phyloP scores from a whole-genome alignment of 2,329 filamentous ascomycete genomes.

The Talaromyces rugulosus region DNA sequence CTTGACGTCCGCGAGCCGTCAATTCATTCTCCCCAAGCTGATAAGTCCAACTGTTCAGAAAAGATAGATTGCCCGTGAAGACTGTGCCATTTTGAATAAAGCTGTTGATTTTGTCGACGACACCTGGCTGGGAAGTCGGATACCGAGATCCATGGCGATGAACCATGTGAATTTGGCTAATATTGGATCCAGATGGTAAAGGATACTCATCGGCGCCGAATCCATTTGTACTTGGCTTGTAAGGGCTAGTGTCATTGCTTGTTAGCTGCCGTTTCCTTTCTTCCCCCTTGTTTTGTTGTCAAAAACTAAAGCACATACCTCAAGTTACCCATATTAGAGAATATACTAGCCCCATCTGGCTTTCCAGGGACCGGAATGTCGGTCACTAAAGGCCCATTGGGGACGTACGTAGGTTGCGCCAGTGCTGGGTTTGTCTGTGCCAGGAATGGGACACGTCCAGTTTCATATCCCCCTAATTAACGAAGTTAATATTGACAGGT shows the following conservation, averaged over 20 bases:
- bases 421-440: constrained; percentile 66
- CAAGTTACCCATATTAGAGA: constrained; percentile 65
- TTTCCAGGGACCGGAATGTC: constrained; percentile 62
- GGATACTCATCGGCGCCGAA: constrained; percentile 72
- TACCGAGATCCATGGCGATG: constrained; percentile 71
- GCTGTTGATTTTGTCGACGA: constrained; percentile 57
- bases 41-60: constrained; percentile 67
- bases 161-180: constrained; percentile 68
- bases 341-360: constrained; percentile 59
- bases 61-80: constrained; percentile 58
- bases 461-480: constrained; percentile 36
- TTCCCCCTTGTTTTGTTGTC: neutral
- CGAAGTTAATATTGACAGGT: neutral
- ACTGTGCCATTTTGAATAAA: constrained; percentile 47
- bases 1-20: constrained; percentile 67
- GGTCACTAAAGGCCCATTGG: constrained; percentile 68
- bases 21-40: constrained; percentile 67
- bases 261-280: neutral
- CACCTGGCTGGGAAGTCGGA: constrained; percentile 58
- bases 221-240: constrained; percentile 58
- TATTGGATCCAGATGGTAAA: constrained; percentile 61
- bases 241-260: constrained; percentile 46
- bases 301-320: constrained; percentile 23
- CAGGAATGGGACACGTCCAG: constrained; percentile 64
- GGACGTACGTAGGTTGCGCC: constrained; percentile 57